These are phyloP conservation scores for Cornus kousa DNA, from an alignment of 148 eudicot genomes.

Conservation along the genomic window DNA sequence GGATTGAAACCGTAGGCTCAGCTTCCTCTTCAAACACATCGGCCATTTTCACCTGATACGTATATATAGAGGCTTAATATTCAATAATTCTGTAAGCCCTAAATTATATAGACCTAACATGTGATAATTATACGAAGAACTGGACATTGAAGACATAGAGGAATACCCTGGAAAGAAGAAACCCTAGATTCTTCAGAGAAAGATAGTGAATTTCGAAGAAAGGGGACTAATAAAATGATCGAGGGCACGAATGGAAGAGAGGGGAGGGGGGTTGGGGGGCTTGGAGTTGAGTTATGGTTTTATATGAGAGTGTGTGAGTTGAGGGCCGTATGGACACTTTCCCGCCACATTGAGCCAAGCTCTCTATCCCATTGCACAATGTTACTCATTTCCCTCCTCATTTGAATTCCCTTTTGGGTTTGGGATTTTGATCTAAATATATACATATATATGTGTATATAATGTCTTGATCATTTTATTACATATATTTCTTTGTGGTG, in stretches of 20 bases:
- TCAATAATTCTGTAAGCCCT: neutral
- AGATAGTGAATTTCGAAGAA: too few species aligned
- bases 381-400: neutral
- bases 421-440: too few species aligned
- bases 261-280: neutral
- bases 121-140: too few species aligned
- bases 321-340: conserved; percentile 13
- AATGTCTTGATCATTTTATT: too few species aligned
- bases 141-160: neutral
- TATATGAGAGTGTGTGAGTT: neutral
- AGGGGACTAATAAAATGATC: neutral
- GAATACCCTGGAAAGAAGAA: neutral
- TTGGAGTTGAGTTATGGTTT: neutral
- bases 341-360: conserved; percentile 9
- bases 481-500: too few species aligned
- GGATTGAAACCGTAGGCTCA: conserved; percentile 57
- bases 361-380: neutral
- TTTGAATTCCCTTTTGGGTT: neutral
- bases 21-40: conserved; percentile 67
- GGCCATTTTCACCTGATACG: conserved; percentile 36
- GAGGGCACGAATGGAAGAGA: neutral
- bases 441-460: too few species aligned
- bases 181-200: conserved; percentile 12
- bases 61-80: neutral
- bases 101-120: neutral